A percentile compares a stretch with the other conserved stretches of the same genome.
These are phyloP conservation scores for Vitis cinerea DNA, from an alignment of 164 flowering plant species.

Conservation along the genomic window DNA sequence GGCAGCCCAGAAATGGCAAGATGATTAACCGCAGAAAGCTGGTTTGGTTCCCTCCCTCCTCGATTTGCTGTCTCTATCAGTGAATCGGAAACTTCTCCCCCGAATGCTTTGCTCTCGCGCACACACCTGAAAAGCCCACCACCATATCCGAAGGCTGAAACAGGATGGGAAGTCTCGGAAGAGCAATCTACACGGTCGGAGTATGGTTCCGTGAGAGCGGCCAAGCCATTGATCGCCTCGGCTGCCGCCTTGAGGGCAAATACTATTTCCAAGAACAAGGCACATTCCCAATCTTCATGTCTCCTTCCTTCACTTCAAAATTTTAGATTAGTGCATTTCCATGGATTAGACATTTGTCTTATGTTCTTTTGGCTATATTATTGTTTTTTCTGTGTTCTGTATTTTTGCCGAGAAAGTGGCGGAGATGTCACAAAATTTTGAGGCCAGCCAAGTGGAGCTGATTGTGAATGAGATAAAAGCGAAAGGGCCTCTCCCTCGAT, in stretches of 20 bases:
- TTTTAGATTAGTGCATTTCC: too few species aligned
- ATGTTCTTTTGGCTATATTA: background rate
- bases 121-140: background rate
- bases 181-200: constrained; percentile 72
- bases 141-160: too few species aligned
- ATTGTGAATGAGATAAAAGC: too few species aligned
- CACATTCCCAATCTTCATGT: background rate
- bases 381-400: background rate
- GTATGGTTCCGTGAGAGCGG: constrained; percentile 88
- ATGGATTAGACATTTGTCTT: too few species aligned
- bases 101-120: constrained; percentile 1
- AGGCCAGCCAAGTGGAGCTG: too few species aligned
- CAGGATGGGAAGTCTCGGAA: constrained; percentile 65
- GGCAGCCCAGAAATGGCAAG: background rate
- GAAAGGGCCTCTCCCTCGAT: too few species aligned
- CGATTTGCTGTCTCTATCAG: too few species aligned
- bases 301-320: background rate
- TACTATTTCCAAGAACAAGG: constrained; percentile 66
- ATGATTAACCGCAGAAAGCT: background rate
- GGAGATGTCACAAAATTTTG: too few species aligned
- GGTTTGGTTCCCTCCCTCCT: too few species aligned
- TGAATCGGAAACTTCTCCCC: background rate
- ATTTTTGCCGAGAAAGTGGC: too few species aligned
- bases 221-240: constrained; percentile 82
- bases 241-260: constrained; percentile 76